A percentile compares a stretch with the other conserved stretches of the same genome.
Conservation (phyloP, 108 stramenopile genomes). For the Aurantiochytrium sp. region DNA sequence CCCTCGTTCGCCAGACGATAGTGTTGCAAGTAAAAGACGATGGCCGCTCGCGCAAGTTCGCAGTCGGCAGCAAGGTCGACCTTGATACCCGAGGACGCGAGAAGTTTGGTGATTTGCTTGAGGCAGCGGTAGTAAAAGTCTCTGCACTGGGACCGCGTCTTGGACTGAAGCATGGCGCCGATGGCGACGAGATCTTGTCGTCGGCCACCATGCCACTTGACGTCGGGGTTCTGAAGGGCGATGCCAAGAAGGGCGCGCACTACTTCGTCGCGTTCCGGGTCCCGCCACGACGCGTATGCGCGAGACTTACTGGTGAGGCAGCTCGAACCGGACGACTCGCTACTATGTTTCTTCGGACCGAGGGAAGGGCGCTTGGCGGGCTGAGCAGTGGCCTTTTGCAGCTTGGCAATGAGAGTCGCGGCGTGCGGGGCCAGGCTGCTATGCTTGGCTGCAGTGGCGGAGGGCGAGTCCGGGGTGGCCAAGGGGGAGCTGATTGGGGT, state of each 20-base stretch:
- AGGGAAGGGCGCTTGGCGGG: neutral
- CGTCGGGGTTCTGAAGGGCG: neutral
- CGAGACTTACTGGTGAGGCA: neutral
- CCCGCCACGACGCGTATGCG: neutral
- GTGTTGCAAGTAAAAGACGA: neutral
- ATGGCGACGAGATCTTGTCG: neutral
- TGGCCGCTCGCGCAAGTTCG: neutral
- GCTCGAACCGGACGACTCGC: neutral
- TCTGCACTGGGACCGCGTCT: neutral
- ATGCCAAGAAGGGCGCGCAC: neutral
- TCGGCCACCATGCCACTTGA: neutral
- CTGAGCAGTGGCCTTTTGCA: neutral
- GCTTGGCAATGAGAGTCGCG: neutral
- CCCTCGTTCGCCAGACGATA: neutral
- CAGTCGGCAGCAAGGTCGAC: neutral
- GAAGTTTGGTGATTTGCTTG: neutral
- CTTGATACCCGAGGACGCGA: neutral
- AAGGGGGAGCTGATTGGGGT: neutral
- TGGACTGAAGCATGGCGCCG: neutral
- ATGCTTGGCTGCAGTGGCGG: neutral
- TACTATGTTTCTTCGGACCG: neutral
- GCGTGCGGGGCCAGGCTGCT: neutral
- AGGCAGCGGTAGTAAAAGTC: constrained; percentile 5
- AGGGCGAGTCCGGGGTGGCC: neutral
- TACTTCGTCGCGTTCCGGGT: neutral